Conservation (phyloP, 148 eudicot genomes). For the Arctostaphylos glauca region DNA sequence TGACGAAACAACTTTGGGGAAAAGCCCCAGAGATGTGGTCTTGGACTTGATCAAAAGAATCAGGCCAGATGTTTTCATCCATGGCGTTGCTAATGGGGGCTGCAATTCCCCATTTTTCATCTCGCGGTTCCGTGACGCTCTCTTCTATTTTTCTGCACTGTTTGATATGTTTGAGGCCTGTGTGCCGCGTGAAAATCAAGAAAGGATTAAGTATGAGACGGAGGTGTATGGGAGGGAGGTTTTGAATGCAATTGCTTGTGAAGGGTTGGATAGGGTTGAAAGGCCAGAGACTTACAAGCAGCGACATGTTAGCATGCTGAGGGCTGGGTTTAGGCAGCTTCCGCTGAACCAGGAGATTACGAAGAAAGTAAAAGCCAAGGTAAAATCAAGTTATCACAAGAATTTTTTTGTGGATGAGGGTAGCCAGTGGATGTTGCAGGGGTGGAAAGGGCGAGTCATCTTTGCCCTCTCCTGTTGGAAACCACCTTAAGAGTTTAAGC, state of each 20-base stretch:
- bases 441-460: slow-evolving; percentile 23
- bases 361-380: slow-evolving; percentile 16
- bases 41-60: slow-evolving; percentile 15
- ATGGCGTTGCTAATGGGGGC: slow-evolving; percentile 13
- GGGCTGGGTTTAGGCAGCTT: slow-evolving; percentile 22
- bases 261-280: slow-evolving; percentile 22
- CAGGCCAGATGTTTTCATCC: slow-evolving; percentile 22
- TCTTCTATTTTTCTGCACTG: slow-evolving; percentile 16
- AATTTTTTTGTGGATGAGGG: slow-evolving; percentile 24
- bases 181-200: slow-evolving; percentile 6
- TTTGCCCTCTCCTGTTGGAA: slow-evolving; percentile 22
- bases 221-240: slow-evolving; percentile 18
- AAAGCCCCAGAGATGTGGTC: slow-evolving; percentile 21
- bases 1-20: slow-evolving; percentile 21
- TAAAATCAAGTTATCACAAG: slow-evolving; percentile 14
- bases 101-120: slow-evolving; percentile 21
- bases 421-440: slow-evolving; percentile 23
- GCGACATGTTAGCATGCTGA: slow-evolving; percentile 15
- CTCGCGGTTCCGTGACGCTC: slow-evolving; percentile 24
- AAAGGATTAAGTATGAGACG: slow-evolving; percentile 12
- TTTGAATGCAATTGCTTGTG: slow-evolving; percentile 21
- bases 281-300: slow-evolving; percentile 27
- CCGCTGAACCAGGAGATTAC: slow-evolving; percentile 17
- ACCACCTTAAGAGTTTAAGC: background rate
- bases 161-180: slow-evolving; percentile 23